Evolutionary conservation across 805 yeast genomes (phyloP), one percentile per base, ranked within the genome.

Genomic region (Saccharomyces eubayanus): DNA sequence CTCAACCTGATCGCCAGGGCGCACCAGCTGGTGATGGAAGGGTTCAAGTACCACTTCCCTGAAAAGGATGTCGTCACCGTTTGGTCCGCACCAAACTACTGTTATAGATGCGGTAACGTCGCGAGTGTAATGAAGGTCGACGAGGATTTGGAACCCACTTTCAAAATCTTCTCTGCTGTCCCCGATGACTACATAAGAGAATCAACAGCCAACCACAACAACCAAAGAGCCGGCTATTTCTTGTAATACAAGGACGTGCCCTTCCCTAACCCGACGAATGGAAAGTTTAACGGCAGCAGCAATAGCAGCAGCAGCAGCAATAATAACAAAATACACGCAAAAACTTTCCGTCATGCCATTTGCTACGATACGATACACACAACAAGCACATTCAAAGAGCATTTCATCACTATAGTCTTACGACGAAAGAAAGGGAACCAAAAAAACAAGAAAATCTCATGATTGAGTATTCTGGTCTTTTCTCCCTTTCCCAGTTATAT

Each of bases 1-100:
- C 75, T 94, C 57, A 82, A 82, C 59, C 75, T 92, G 61, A 90
- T 92, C 55, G 97, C 99, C 10, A 79, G 99, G 63, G 98, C 98
- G 0, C 99, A 92, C 74, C 99, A 92, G 72, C 80, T 92, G 70
- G 98, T 94, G 21, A 95, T 94, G 97, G 99, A 92, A 69, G 99
- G 99, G 1, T 92, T 89, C 77, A 81, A 92, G 61, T 94, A 91
- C 69, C 98, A 94, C 73, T 94, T 94, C 74, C 89, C 90, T 57
- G 97, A 92, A 60, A 89, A 90, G 64, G 96, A 89, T 66, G 97
- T 92, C 51, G 99, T 92, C 40, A 92, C 99, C 0, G 98, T 92
- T 40, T 92, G 98, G 98, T 83, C 91, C 10, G 97, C 97, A 16
- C 98, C 98, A 48, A 91, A 91, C 70, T 91, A 91, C 74, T 91